A percentile compares a stretch with the other conserved stretches of the same genome.
These are phyloP conservation scores for Thozetella sp. DNA, from an alignment of 495 filamentous ascomycete genomes.

Conservation along the genomic window DNA sequence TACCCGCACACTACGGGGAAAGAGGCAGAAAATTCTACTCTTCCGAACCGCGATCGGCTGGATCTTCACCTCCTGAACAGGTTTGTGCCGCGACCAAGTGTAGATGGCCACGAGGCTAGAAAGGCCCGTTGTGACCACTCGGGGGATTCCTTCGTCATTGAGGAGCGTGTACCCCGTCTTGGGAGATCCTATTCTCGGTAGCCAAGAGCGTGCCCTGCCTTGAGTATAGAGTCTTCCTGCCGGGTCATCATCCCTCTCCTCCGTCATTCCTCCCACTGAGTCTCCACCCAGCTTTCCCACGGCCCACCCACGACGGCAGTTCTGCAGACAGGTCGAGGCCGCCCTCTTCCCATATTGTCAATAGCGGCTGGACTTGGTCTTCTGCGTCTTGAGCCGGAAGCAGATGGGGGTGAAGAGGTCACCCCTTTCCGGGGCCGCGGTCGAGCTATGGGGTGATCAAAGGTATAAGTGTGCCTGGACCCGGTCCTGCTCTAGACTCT, in stretches of 20 bases:
- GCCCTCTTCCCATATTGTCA: conserved; percentile 1
- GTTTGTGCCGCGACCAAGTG: not conserved
- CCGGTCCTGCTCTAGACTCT: not conserved
- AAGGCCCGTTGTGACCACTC: not conserved
- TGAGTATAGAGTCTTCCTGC: not conserved
- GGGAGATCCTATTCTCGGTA: not conserved
- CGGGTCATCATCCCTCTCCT: not conserved
- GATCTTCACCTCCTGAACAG: not conserved
- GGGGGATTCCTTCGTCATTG: not conserved
- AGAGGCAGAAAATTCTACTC: not conserved
- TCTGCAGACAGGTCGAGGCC: not conserved
- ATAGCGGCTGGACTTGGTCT: too few relatives aligned
- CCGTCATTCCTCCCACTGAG: not conserved
- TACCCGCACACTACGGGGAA: not conserved
- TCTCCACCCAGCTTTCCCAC: not conserved
- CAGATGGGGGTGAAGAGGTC: not conserved
- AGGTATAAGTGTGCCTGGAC: conserved; percentile 7
- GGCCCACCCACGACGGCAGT: not conserved
- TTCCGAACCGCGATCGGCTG: not conserved
- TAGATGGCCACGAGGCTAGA: not conserved
- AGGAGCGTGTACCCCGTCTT: not conserved
- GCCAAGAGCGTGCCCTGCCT: not conserved
- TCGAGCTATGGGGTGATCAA: not conserved
- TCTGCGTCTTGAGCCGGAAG: not conserved
- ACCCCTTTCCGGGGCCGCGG: not conserved